phyloP scores from a whole-genome alignment of 176 grass and related monocot species.

The Luzula sylvatica region DNA sequence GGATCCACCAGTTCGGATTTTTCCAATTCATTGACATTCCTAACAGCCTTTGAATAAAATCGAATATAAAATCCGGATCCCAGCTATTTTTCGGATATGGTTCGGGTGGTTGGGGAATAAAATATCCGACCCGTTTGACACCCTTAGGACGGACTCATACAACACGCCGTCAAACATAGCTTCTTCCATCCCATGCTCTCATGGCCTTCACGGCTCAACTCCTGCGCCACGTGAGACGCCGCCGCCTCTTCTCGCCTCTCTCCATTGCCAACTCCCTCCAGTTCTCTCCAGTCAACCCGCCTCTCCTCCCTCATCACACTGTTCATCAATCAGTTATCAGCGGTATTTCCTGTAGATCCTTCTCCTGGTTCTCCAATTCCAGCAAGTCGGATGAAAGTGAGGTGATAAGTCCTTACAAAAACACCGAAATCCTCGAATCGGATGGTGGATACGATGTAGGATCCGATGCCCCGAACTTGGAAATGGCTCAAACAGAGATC shows the following conservation, averaged over 20 bases:
- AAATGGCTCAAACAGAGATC: conserved; percentile 7
- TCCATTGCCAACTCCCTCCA: background rate
- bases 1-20: too few species aligned
- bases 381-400: background rate
- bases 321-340: background rate
- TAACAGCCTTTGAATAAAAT: too few species aligned
- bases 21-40: too few species aligned
- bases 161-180: background rate
- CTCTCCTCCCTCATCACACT: background rate
- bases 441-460: background rate
- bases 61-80: too few species aligned
- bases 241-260: conserved; percentile 7
- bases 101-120: too few species aligned
- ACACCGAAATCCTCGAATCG: conserved; percentile 3
- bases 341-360: background rate
- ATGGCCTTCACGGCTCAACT: conserved; percentile 1
- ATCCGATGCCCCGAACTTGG: background rate
- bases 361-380: conserved; percentile 12
- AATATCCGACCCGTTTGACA: too few species aligned
- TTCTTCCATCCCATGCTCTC: background rate
- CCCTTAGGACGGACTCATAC: too few species aligned
- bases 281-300: background rate
- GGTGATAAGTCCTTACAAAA: background rate
- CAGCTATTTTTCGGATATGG: too few species aligned
- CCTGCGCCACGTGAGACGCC: conserved; percentile 6